A percentile compares a stretch with the other conserved stretches of the same genome.
phyloP scores from a whole-genome alignment of 1,284 basidiomycete genomes.

The Papiliotrema flavescens region DNA sequence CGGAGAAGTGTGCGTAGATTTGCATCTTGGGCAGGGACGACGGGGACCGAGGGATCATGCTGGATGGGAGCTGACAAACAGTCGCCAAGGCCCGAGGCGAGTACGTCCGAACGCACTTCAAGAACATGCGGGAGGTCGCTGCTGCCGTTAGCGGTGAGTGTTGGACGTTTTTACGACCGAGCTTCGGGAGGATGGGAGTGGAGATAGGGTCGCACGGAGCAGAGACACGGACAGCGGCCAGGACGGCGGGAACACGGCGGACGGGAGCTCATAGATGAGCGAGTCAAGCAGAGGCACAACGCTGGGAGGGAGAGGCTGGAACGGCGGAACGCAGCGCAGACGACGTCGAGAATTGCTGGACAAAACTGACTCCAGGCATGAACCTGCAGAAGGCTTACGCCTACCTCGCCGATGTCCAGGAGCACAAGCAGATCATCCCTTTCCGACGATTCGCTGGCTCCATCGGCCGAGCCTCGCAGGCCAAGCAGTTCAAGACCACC shows the following conservation, averaged over 20 bases:
- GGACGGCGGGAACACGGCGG: too few relatives aligned
- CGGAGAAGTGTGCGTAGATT: constrained; percentile 76
- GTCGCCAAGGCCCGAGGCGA: constrained; percentile 89
- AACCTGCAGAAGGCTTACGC: constrained; percentile 93
- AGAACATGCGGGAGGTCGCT: constrained; percentile 98
- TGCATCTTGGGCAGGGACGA: constrained; percentile 5
- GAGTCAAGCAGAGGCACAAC: too few relatives aligned
- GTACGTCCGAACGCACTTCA: constrained; percentile 99
- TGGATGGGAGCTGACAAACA: constrained; percentile 42
- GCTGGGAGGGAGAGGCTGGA: constrained; percentile 45
- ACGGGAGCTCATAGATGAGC: too few relatives aligned
- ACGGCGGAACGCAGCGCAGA: constrained; percentile 28
- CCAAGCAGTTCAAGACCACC: constrained; percentile 94
- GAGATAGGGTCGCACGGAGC: not conserved
- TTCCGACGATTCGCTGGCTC: constrained; percentile 97
- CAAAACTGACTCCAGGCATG: constrained; percentile 60
- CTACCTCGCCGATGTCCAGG: constrained; percentile 90
- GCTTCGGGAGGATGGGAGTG: too few relatives aligned
- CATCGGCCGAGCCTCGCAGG: constrained; percentile 95
- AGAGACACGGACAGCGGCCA: not conserved
- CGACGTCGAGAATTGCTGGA: not conserved
- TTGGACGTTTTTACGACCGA: too few relatives aligned
- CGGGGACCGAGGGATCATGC: not conserved
- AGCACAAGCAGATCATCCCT: constrained; percentile 96
- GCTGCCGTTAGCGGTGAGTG: constrained; percentile 75